These are phyloP conservation scores for Bjerkandera adusta DNA, from an alignment of 1,284 basidiomycete genomes.

Conservation along the genomic window DNA sequence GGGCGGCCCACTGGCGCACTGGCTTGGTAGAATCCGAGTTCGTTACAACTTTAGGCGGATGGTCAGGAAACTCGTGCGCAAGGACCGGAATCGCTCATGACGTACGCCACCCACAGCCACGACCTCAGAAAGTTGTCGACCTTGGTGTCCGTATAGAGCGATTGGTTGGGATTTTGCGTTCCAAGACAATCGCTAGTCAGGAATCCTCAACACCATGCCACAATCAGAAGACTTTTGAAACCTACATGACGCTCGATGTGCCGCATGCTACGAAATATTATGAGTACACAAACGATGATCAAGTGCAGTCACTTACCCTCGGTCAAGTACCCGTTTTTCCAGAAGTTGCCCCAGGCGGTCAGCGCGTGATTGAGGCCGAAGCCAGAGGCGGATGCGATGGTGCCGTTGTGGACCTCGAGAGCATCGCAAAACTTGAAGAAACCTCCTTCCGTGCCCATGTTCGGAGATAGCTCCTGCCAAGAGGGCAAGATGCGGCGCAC, in stretches of 20 bases:
- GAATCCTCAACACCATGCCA: not conserved
- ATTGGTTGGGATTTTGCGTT: constrained; percentile 47
- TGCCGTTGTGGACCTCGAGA: constrained; percentile 64
- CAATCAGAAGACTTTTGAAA: no score
- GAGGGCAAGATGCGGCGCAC: constrained; percentile 53
- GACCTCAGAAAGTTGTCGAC: constrained; percentile 52
- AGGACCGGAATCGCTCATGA: not conserved
- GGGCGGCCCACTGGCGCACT: constrained; percentile 53
- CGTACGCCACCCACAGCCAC: constrained; percentile 62
- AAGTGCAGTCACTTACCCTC: constrained; percentile 31
- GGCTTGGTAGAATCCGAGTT: constrained; percentile 65
- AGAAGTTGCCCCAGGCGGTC: constrained; percentile 59
- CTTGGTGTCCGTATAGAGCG: constrained; percentile 49
- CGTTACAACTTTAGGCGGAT: constrained; percentile 51
- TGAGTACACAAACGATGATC: not conserved
- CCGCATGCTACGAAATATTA: constrained; percentile 40
- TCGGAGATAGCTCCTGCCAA: constrained; percentile 60
- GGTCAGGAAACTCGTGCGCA: constrained; percentile 2
- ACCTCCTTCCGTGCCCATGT: constrained; percentile 33
- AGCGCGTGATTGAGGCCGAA: constrained; percentile 67
- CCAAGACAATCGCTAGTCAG: constrained; percentile 51
- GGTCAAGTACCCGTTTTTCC: constrained; percentile 43
- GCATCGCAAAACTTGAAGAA: constrained; percentile 75
- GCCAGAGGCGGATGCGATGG: constrained; percentile 49
- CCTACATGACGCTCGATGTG: constrained; percentile 39